A percentile compares a stretch with the other conserved stretches of the same genome.
These are phyloP conservation scores for Ilyonectria mors-panacis DNA, from an alignment of 2,329 filamentous ascomycete species.

Conservation along the genomic window DNA sequence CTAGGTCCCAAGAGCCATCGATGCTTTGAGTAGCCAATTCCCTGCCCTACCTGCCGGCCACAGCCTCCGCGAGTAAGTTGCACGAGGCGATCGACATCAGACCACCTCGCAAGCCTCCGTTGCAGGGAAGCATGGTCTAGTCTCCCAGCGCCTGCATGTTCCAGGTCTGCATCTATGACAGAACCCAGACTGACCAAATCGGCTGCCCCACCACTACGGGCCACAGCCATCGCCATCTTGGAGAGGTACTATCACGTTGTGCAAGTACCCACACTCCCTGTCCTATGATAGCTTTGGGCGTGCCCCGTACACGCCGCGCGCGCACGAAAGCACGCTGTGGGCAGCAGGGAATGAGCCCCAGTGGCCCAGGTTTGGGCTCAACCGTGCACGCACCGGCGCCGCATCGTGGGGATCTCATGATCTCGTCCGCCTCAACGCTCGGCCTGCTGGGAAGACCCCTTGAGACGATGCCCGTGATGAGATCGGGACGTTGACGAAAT, in stretches of 20 bases:
- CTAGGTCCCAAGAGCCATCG: slow-evolving; percentile 27
- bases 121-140: slow-evolving; percentile 40
- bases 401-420: slow-evolving; percentile 49
- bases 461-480: slow-evolving; percentile 31
- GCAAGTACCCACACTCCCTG: slow-evolving; percentile 12
- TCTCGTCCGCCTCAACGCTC: slow-evolving; percentile 37
- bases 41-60: slow-evolving; percentile 21
- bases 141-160: slow-evolving; percentile 33
- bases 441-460: slow-evolving; percentile 37
- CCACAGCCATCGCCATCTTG: slow-evolving; percentile 9
- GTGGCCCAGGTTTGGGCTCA: slow-evolving; percentile 33
- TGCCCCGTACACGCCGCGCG: neutral
- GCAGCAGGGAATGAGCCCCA: slow-evolving; percentile 20
- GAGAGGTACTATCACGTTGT: neutral
- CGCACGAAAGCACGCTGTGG: slow-evolving; percentile 31
- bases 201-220: slow-evolving; percentile 20
- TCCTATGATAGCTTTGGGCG: neutral
- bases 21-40: slow-evolving; percentile 4
- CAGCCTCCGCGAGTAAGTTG: slow-evolving; percentile 39
- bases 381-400: slow-evolving; percentile 41
- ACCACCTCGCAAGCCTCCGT: slow-evolving; percentile 45
- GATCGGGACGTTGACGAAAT: slow-evolving; percentile 44
- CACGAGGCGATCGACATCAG: slow-evolving; percentile 47
- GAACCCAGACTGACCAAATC: slow-evolving; percentile 10
- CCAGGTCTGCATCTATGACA: slow-evolving; percentile 28